phyloP scores from a whole-genome alignment of 345 rosid species.

The Lumnitzera racemosa region DNA sequence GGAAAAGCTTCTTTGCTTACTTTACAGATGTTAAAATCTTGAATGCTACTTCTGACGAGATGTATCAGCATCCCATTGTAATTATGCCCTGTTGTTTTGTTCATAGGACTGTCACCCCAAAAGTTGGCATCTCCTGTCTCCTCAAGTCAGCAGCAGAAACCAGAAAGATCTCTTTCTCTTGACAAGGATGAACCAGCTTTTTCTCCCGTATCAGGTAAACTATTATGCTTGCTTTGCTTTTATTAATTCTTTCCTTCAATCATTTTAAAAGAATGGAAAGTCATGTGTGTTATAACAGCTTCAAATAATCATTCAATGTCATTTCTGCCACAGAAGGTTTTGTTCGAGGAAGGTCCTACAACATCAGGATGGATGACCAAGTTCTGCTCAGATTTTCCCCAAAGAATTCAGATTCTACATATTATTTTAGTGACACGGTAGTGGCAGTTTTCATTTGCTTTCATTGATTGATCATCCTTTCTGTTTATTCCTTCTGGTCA shows the following conservation, averaged over 20 bases:
- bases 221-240: conserved; percentile 5
- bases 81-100: conserved; percentile 8
- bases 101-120: conserved; percentile 34
- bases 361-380: conserved; percentile 87
- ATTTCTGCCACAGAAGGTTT: conserved; percentile 89
- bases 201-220: conserved; percentile 62
- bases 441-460: conserved; percentile 7
- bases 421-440: conserved; percentile 95
- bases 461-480: neutral
- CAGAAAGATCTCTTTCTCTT: conserved; percentile 25
- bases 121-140: conserved; percentile 29
- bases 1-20: too few relatives aligned
- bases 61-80: conserved; percentile 13
- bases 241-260: neutral
- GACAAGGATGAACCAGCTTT: conserved; percentile 33
- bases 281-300: conserved; percentile 10
- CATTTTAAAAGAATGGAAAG: conserved; percentile 1
- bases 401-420: conserved; percentile 78
- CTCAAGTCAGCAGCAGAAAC: conserved; percentile 40
- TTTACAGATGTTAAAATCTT: neutral
- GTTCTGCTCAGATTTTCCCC: conserved; percentile 92
- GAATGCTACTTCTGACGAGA: conserved; percentile 1
- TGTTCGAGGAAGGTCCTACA: conserved; percentile 95
- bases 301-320: conserved; percentile 32
- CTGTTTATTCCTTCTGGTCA: conserved; percentile 5